Conservation (phyloP, 495 filamentous ascomycete species). For the Penicillium canariense region DNA sequence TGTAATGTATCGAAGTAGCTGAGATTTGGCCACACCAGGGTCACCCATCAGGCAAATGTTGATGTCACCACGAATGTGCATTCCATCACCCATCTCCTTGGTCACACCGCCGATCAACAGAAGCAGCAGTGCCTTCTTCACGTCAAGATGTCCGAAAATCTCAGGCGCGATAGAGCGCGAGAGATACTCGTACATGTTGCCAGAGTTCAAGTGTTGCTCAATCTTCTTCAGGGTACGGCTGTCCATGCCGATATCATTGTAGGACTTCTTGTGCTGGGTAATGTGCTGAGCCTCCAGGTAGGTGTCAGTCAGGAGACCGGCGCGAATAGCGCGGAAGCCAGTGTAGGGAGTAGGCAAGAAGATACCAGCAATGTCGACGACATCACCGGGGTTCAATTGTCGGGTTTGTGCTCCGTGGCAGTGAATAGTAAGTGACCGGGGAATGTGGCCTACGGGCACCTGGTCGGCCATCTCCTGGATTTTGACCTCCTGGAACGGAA, state of each 20-base stretch:
- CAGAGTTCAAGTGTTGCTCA: slow-evolving; percentile 72
- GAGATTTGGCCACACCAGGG: slow-evolving; percentile 98
- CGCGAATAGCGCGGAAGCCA: slow-evolving; percentile 93
- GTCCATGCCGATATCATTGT: slow-evolving; percentile 81
- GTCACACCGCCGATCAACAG: slow-evolving; percentile 95
- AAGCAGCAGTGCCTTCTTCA: slow-evolving; percentile 94
- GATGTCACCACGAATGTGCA: slow-evolving; percentile 97
- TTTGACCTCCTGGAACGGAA: slow-evolving; percentile 98
- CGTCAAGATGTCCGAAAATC: slow-evolving; percentile 93
- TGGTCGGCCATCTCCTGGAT: slow-evolving; percentile 98
- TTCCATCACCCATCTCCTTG: slow-evolving; percentile 96
- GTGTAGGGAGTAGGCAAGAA: slow-evolving; percentile 98
- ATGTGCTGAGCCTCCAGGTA: slow-evolving; percentile 94
- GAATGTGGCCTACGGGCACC: slow-evolving; percentile 96
- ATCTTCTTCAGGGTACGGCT: slow-evolving; percentile 74
- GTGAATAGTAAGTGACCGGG: slow-evolving; percentile 81
- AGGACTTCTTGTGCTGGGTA: slow-evolving; percentile 95
- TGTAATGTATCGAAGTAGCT: slow-evolving; percentile 95
- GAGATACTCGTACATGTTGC: slow-evolving; percentile 91
- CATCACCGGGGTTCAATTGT: slow-evolving; percentile 87
- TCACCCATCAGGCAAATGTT: slow-evolving; percentile 99
- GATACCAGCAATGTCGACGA: slow-evolving; percentile 89
- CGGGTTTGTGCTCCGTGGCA: slow-evolving; percentile 84
- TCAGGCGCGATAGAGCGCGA: slow-evolving; percentile 95
- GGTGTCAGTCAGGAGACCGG: slow-evolving; percentile 91